Base-by-base conservation (phyloP, 257 asterid genomes). In the Schizonepeta tenuifolia region DNA sequence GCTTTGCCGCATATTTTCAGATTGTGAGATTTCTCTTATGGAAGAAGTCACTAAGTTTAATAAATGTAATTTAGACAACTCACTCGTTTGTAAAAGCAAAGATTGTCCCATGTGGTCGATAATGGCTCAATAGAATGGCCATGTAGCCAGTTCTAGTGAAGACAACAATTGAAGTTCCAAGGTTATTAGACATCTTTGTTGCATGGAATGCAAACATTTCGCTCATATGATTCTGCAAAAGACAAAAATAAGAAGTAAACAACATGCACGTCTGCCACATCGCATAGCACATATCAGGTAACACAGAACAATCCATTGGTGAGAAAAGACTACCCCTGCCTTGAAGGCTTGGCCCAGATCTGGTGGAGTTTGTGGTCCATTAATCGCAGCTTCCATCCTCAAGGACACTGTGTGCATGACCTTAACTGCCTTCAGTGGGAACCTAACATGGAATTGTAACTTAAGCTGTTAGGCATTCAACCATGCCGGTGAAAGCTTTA, bases 191-290 rank as follows among this genome's bases (percentile, higher is more conserved):
- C 91, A 93, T 91, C 96, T 84, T 91, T 53, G 97, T 91, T 72
- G 96, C 94, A 84, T 93, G 98, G 83, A 70, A 91, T 38, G 97
- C 98, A 86, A 93, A 93, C 96, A 93, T 93, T 78, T 93, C 98
- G 1, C 98, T 93, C 97, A 85, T 93, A 70, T 91, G 98, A 69
- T 93, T 93, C 97, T 93, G 96, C 85, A 80, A 41, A 74, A 65
- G 59, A 72, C 60, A 46, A 50, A 66, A 60, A 71, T 22, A 55
- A 71, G 47, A 18, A 62, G 46, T n/a, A 59, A 77, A 43, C 11
- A 65, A 33, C 20, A 54, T 21, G 49, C 10, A 11, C 56, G 3
- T 38, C 43, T 35, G 71, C 12, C 14, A 11, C 28, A 7, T 22
- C 18, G 11, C 40, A 6, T 22, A 38, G 33, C 21, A 14, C 1